phyloP scores from a whole-genome alignment of 495 filamentous ascomycete species.

The Pyrenula aspistea region DNA sequence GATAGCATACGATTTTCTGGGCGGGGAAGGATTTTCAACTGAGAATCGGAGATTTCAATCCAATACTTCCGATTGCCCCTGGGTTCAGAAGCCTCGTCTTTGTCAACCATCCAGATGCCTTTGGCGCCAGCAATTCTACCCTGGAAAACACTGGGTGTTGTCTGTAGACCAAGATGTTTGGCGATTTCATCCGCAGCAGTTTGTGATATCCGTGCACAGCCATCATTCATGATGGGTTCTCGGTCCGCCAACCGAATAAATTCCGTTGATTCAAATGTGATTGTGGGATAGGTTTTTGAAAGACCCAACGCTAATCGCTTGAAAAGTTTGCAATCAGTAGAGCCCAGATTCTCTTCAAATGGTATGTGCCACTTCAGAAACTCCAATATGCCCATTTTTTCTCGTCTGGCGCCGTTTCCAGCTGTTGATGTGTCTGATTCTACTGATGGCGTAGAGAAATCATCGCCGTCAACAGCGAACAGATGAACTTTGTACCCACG shows the following conservation, averaged over 20 bases:
- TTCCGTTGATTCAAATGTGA: conserved; percentile 28
- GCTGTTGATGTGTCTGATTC: conserved; percentile 8
- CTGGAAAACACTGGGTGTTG: conserved; percentile 65
- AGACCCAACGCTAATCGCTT: conserved; percentile 29
- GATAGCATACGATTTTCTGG: conserved; percentile 25
- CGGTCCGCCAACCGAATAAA: conserved; percentile 23
- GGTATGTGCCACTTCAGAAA: conserved; percentile 43
- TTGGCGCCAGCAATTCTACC: conserved; percentile 76
- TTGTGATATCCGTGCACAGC: conserved; percentile 61
- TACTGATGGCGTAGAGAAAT: conserved; percentile 17
- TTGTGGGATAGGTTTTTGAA: conserved; percentile 35
- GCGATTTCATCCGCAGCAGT: conserved; percentile 47
- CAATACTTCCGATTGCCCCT: conserved; percentile 32
- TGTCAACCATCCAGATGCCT: conserved; percentile 76
- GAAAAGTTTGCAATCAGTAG: conserved; percentile 41
- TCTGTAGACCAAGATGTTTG: conserved; percentile 42
- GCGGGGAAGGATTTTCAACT: conserved; percentile 65
- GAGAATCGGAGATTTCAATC: conserved; percentile 71
- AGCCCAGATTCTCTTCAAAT: conserved; percentile 20
- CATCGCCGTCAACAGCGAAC: conserved; percentile 38
- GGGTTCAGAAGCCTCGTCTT: conserved; percentile 25
- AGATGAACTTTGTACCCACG: conserved; percentile 33
- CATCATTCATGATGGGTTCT: conserved; percentile 64
- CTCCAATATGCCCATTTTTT: conserved; percentile 24
- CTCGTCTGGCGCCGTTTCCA: conserved; percentile 15